These are phyloP conservation scores for Fusarium sp. DNA, from an alignment of 2,329 filamentous ascomycete species.

Conservation along the genomic window DNA sequence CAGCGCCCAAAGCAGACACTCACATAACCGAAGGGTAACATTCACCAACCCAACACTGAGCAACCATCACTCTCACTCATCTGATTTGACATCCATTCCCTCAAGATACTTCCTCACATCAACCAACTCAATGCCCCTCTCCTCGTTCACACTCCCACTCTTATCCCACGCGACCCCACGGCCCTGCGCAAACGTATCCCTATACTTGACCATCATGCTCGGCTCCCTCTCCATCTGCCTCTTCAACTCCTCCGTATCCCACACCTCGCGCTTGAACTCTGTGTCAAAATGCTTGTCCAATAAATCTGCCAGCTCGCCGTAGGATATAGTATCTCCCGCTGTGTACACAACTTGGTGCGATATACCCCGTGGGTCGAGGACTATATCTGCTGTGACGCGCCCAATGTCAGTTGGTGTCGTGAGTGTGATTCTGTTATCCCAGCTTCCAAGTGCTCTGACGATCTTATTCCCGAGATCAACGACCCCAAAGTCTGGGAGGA, in stretches of 20 bases:
- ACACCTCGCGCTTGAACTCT: conserved; percentile 59
- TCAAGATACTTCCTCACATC: conserved; percentile 53
- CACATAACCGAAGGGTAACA: neutral
- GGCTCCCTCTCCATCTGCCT: conserved; percentile 58
- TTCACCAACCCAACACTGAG: neutral
- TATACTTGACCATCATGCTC: conserved; percentile 66
- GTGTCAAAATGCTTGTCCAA: conserved; percentile 55
- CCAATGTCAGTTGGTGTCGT: conserved; percentile 74
- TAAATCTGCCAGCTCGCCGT: conserved; percentile 61
- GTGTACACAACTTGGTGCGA: conserved; percentile 62
- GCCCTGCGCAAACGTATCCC: conserved; percentile 67
- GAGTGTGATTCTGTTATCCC: conserved; percentile 69
- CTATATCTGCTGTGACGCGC: conserved; percentile 63
- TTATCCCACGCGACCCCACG: conserved; percentile 68
- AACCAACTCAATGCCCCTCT: conserved; percentile 56
- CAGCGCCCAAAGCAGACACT: neutral
- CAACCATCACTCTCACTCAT: neutral
- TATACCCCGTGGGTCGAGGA: conserved; percentile 53
- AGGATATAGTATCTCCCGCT: conserved; percentile 70
- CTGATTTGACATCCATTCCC: conserved; percentile 28
- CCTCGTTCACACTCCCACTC: conserved; percentile 61
- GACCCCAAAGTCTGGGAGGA: conserved; percentile 69
- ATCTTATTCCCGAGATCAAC: conserved; percentile 58
- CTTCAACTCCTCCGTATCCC: conserved; percentile 56
- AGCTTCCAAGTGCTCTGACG: conserved; percentile 66